Evolutionary conservation across 164 flowering plant species (phyloP).

Genomic region (Chimonanthus salicifolius): DNA sequence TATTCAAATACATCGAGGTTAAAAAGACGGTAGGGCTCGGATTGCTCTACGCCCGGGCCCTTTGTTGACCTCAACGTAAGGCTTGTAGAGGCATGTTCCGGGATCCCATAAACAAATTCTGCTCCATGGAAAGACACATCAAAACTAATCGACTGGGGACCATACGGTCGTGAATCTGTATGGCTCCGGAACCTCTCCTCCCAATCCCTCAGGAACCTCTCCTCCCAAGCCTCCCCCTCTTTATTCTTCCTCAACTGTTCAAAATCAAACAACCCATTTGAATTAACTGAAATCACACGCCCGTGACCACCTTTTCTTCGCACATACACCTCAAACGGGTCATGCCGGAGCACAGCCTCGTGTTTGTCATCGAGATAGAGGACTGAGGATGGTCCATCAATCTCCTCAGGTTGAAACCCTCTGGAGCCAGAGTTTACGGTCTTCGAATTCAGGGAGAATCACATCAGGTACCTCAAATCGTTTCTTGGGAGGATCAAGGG

Average conservation of each 20-base stretch:
- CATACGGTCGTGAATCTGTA: conserved; percentile 81
- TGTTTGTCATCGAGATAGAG: conserved; percentile 51
- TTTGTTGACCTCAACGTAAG: conserved; percentile 73
- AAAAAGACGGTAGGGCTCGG: conserved; percentile 92
- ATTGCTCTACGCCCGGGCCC: conserved; percentile 79
- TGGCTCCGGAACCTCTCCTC: conserved; percentile 74
- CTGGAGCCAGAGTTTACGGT: conserved; percentile 68
- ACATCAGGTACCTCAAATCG: conserved; percentile 88
- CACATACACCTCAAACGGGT: conserved; percentile 83
- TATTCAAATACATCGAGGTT: conserved; percentile 96
- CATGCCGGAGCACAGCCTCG: conserved; percentile 73
- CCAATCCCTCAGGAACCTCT: conserved; percentile 72
- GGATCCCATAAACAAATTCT: conserved; percentile 85
- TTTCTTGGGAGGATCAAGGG: conserved; percentile 48
- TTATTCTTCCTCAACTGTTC: conserved; percentile 75
- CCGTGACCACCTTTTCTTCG: conserved; percentile 45
- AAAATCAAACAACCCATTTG: conserved; percentile 85
- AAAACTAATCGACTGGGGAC: conserved; percentile 93
- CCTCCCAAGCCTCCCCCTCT: conserved; percentile 91
- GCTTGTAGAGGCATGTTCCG: conserved; percentile 77
- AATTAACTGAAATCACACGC: conserved; percentile 61
- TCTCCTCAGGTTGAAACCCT: conserved; percentile 33
- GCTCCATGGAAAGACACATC: conserved; percentile 93
- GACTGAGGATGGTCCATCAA: conserved; percentile 35
- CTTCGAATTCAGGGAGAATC: conserved; percentile 42